Evolutionary conservation across 148 eudicot species (phyloP).

Genomic region (Rhododendron molle): DNA sequence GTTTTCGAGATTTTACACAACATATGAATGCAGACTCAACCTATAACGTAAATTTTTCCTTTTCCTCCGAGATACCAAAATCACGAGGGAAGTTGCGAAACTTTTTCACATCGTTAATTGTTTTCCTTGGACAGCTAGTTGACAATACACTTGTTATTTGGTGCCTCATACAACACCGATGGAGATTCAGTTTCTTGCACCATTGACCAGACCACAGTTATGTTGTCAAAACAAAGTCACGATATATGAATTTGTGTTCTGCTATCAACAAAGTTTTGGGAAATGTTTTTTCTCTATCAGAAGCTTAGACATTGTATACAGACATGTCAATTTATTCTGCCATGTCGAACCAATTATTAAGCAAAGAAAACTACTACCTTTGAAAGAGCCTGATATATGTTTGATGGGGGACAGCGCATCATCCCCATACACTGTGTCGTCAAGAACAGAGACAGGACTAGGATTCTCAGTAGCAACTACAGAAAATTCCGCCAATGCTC

Average conservation of each 20-base stretch:
- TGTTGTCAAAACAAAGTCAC: background rate
- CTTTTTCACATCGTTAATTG: background rate
- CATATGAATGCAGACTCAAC: background rate
- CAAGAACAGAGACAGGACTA: constrained; percentile 89
- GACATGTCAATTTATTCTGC: background rate
- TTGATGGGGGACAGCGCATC: constrained; percentile 65
- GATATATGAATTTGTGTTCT: background rate
- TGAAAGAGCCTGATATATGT: constrained; percentile 34
- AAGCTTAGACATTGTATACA: background rate
- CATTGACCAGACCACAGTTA: background rate
- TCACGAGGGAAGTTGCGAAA: background rate
- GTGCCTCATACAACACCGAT: background rate
- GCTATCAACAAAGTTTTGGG: background rate
- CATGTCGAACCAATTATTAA: background rate
- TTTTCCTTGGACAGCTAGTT: background rate
- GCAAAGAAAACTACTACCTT: constrained; percentile 36
- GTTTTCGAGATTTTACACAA: background rate
- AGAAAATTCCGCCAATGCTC: constrained; percentile 24
- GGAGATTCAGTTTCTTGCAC: background rate
- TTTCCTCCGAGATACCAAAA: background rate
- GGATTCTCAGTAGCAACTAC: constrained; percentile 53
- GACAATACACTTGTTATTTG: background rate
- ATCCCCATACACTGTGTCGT: constrained; percentile 47
- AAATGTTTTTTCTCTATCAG: background rate
- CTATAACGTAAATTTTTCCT: background rate